Conservation (phyloP, 176 grass and related monocot genomes). For the Tillandsia leiboldiana region DNA sequence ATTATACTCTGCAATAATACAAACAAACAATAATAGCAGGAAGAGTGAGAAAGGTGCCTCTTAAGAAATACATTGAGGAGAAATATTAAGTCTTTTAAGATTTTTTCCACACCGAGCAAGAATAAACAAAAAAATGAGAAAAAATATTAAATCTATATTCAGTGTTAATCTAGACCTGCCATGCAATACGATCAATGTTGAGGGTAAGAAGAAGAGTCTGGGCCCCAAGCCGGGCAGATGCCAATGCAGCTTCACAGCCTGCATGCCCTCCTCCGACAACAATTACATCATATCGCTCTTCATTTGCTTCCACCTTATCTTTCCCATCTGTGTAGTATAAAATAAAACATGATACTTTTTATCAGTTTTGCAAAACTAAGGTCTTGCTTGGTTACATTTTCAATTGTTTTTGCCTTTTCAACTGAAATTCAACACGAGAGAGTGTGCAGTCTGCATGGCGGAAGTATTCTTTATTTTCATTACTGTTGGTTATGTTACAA, state of each 20-base stretch:
- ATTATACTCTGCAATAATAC: not conserved
- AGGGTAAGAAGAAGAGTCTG: constrained; percentile 90
- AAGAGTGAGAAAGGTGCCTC: no score
- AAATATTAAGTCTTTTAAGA: no score
- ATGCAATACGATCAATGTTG: constrained; percentile 95
- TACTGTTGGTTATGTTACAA: no score
- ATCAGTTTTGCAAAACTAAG: not conserved
- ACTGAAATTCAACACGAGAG: no score
- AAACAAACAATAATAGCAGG: no score
- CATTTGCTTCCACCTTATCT: constrained; percentile 11
- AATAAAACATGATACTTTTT: constrained; percentile 9
- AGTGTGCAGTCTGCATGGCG: no score
- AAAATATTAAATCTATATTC: not conserved
- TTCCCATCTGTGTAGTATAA: constrained; percentile 29
- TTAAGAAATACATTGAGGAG: no score
- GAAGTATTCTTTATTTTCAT: no score
- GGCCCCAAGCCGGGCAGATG: constrained; percentile 74
- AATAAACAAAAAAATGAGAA: not conserved
- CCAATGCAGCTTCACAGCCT: constrained; percentile 89
- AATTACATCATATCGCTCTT: constrained; percentile 88
- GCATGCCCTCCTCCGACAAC: constrained; percentile 92
- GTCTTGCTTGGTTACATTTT: no score
- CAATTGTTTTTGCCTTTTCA: no score
- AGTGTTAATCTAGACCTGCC: constrained; percentile 47
- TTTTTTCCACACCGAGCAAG: not conserved